Conservation (phyloP, 2,329 filamentous ascomycete species). For the Claviceps sp. region DNA sequence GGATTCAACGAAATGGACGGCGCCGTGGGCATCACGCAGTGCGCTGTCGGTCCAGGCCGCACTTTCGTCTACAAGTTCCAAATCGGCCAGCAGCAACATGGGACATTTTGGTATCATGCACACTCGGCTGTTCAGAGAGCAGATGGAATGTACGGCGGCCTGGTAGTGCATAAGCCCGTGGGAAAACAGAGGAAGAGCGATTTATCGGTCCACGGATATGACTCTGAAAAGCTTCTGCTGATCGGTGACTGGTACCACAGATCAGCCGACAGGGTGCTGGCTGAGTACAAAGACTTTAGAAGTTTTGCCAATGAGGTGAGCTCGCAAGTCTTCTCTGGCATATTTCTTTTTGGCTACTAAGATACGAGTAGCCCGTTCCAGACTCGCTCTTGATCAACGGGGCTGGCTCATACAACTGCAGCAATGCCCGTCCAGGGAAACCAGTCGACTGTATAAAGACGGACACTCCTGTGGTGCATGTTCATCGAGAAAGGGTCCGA, state of each 20-base stretch:
- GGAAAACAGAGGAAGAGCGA: slow-evolving; percentile 6
- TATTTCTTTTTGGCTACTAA: slow-evolving; percentile 1
- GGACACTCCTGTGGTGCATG: slow-evolving; percentile 2
- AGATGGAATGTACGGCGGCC: slow-evolving; percentile 11
- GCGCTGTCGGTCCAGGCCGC: slow-evolving; percentile 41
- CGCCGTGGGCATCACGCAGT: slow-evolving; percentile 46
- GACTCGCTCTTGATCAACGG: slow-evolving; percentile 29
- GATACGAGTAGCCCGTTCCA: slow-evolving; percentile 20
- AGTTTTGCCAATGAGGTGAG: slow-evolving; percentile 8
- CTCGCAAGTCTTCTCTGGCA: not conserved
- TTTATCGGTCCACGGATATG: slow-evolving; percentile 12
- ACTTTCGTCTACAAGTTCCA: slow-evolving; percentile 43
- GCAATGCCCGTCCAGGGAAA: slow-evolving; percentile 9
- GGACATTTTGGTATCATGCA: slow-evolving; percentile 53
- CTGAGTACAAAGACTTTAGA: slow-evolving; percentile 11
- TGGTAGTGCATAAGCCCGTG: slow-evolving; percentile 22
- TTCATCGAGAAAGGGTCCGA: slow-evolving; percentile 5
- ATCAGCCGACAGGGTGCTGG: slow-evolving; percentile 18
- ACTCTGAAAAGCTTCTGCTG: slow-evolving; percentile 22
- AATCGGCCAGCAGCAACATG: slow-evolving; percentile 34
- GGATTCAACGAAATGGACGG: slow-evolving; percentile 47
- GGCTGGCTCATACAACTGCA: slow-evolving; percentile 10
- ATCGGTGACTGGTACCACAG: slow-evolving; percentile 27
- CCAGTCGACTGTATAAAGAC: slow-evolving; percentile 7
- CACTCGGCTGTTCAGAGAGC: slow-evolving; percentile 40